A percentile compares a stretch with the other conserved stretches of the same genome.
Evolutionary conservation across 306 rosid species (phyloP).

Genomic region (Sesbania bispinosa): DNA sequence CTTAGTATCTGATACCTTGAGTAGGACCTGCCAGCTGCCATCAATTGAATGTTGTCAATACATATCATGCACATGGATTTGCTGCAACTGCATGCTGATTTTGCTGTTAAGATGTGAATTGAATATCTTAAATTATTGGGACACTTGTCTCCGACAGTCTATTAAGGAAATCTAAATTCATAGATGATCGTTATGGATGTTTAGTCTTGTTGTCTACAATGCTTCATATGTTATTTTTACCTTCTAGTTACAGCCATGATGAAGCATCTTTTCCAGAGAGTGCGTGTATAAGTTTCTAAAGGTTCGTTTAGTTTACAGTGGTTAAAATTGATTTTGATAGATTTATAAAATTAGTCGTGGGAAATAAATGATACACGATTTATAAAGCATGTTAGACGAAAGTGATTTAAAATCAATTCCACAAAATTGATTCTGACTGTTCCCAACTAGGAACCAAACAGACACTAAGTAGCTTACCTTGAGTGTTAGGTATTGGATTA

Average conservation of each 20-base stretch:
- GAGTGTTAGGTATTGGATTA: not conserved
- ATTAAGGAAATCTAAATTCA: conserved; percentile 9
- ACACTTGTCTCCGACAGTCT: not conserved
- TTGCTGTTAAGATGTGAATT: not conserved
- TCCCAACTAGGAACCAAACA: too few relatives aligned
- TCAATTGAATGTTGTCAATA: not conserved
- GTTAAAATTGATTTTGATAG: too few relatives aligned
- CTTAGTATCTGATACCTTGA: not conserved
- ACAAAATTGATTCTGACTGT: too few relatives aligned
- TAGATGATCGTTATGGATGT: not conserved
- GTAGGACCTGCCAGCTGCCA: not conserved
- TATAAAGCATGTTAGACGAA: too few relatives aligned
- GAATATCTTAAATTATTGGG: not conserved
- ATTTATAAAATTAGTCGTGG: too few relatives aligned
- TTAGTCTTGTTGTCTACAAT: not conserved
- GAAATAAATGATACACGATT: too few relatives aligned
- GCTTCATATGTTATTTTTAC: not conserved
- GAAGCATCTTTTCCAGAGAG: not conserved
- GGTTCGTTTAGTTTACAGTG: too few relatives aligned
- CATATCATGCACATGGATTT: not conserved
- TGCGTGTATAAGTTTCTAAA: not conserved
- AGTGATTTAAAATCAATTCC: too few relatives aligned
- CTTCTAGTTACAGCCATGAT: not conserved
- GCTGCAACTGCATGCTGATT: not conserved
- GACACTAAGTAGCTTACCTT: conserved; percentile 7